phyloP scores from a whole-genome alignment of 352 stramenopile species.

The Globisporangium viniferum region DNA sequence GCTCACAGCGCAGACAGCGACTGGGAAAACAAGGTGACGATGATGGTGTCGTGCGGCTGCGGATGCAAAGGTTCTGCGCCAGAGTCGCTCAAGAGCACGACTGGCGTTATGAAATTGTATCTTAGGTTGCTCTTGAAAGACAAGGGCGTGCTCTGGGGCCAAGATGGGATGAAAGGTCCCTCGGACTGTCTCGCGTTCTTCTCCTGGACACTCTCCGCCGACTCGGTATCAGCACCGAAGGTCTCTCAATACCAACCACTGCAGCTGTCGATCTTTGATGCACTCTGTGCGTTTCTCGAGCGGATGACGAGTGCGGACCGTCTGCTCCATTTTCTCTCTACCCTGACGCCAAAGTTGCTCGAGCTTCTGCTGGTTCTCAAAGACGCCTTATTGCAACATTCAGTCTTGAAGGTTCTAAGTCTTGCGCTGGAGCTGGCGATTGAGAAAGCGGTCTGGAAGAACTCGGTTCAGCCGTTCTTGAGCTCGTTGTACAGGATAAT shows the following conservation, averaged over 20 bases:
- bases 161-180: conserved; percentile 19
- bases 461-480: conserved; percentile 12
- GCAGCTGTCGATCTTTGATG: conserved; percentile 14
- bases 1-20: not conserved
- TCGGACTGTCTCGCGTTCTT: conserved; percentile 13
- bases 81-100: conserved; percentile 13
- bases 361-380: not conserved
- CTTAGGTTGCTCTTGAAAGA: conserved; percentile 13
- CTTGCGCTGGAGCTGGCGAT: conserved; percentile 13
- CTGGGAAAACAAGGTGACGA: not conserved
- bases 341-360: conserved; percentile 9
- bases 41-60: conserved; percentile 10
- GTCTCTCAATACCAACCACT: not conserved
- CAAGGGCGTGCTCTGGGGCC: conserved; percentile 15
- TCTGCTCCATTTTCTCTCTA: conserved; percentile 10
- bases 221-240: not conserved
- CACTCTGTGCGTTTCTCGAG: conserved; percentile 11
- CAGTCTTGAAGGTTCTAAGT: conserved; percentile 7
- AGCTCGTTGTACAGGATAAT: conserved; percentile 13
- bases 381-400: not conserved
- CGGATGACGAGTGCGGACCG: conserved; percentile 18
- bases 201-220: conserved; percentile 9
- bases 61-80: conserved; percentile 9
- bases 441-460: conserved; percentile 17
- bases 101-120: conserved; percentile 15